Evolutionary conservation across 2,329 filamentous ascomycete species (phyloP).

Genomic region (Rutstroemia sp.): DNA sequence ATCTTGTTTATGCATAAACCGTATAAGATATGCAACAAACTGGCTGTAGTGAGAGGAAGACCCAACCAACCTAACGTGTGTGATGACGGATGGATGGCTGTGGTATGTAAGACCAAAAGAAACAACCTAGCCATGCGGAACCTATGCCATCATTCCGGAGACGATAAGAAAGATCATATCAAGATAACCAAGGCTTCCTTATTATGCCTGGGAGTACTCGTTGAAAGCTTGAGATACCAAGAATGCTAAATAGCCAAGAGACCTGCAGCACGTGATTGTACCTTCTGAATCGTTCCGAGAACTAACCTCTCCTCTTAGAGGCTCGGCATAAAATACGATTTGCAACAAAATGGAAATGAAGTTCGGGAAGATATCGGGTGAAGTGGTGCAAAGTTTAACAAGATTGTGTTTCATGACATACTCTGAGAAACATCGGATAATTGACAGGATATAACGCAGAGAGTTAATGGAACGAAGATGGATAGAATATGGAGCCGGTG

Average conservation of each 20-base stretch:
- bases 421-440: too few species aligned
- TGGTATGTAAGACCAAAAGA: too few species aligned
- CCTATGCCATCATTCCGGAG: too few species aligned
- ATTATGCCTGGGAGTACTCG: too few species aligned
- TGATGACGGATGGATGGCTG: too few species aligned
- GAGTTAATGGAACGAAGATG: neutral
- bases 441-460: neutral
- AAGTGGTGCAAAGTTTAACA: neutral
- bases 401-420: neutral
- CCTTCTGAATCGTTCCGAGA: neutral
- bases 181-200: too few species aligned
- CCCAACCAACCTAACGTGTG: too few species aligned
- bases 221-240: neutral
- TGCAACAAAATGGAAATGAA: slow-evolving; percentile 1
- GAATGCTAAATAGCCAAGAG: neutral
- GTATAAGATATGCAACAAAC: too few species aligned
- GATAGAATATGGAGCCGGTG: neutral
- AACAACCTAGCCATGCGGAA: too few species aligned
- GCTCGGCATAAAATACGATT: slow-evolving; percentile 1
- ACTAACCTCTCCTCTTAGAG: neutral
- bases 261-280: neutral
- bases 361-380: neutral
- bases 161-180: too few species aligned
- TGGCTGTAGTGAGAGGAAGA: too few species aligned
- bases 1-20: too few species aligned